Evolutionary conservation across 192 early-diverging fungal genomes (phyloP).

Genomic region (Umbelopsis sp.): DNA sequence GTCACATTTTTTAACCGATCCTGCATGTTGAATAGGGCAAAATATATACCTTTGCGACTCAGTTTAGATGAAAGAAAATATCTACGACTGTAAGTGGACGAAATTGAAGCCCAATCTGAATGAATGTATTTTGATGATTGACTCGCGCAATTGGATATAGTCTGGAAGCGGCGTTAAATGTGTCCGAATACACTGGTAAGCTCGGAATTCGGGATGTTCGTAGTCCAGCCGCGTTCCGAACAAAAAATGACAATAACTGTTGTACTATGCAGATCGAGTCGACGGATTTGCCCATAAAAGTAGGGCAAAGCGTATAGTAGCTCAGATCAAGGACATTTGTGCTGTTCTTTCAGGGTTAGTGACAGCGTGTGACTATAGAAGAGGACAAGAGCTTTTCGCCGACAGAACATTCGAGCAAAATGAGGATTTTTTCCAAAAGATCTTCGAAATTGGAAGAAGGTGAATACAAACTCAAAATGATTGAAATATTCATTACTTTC

Average conservation of each 20-base stretch:
- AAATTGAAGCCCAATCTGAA: background rate
- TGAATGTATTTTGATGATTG: background rate
- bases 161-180: constrained; percentile 91
- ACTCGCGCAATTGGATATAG: constrained; percentile 21
- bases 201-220: background rate
- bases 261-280: constrained; percentile 38
- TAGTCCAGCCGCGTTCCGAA: too few relatives aligned
- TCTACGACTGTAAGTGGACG: constrained; percentile 70
- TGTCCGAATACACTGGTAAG: constrained; percentile 65
- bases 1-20: too few relatives aligned
- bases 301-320: constrained; percentile 88
- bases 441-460: constrained; percentile 71
- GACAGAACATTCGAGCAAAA: constrained; percentile 70
- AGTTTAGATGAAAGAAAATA: constrained; percentile 89
- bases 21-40: constrained; percentile 42
- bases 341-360: constrained; percentile 92
- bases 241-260: background rate
- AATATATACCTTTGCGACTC: constrained; percentile 94
- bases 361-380: constrained; percentile 78
- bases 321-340: constrained; percentile 96
- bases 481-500: too few relatives aligned
- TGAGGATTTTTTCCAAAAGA: constrained; percentile 75
- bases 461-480: background rate
- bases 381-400: constrained; percentile 78
- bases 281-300: constrained; percentile 72